phyloP scores from a whole-genome alignment of 2,329 filamentous ascomycete genomes.

The Aaosphaeria arxii region DNA sequence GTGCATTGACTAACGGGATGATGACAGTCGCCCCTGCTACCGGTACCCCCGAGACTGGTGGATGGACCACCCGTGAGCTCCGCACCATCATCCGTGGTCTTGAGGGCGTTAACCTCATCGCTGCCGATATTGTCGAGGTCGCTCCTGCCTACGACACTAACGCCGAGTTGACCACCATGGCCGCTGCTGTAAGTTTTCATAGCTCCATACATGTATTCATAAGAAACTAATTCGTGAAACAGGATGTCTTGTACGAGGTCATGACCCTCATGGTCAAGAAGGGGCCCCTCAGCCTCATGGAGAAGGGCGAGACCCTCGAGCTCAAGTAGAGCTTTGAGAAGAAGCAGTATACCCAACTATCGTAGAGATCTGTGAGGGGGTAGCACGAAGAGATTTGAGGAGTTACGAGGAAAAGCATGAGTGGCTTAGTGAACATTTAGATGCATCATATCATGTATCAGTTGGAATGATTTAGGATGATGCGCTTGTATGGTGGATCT shows the following conservation, averaged over 20 bases:
- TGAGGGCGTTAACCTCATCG: slow-evolving; percentile 67
- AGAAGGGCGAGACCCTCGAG: slow-evolving; percentile 24
- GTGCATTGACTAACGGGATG: neutral
- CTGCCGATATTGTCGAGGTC: slow-evolving; percentile 71
- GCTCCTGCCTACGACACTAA: slow-evolving; percentile 72
- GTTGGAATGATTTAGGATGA: no score
- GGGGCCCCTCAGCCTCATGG: slow-evolving; percentile 58
- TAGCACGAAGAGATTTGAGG: neutral
- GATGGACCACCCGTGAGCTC: slow-evolving; percentile 72
- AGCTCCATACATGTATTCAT: neutral
- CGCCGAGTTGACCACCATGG: slow-evolving; percentile 71
- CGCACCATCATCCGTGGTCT: slow-evolving; percentile 68
- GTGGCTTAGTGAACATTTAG: no score
- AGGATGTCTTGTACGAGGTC: slow-evolving; percentile 69
- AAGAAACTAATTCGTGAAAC: neutral
- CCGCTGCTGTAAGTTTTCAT: slow-evolving; percentile 52
- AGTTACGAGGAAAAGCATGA: no score
- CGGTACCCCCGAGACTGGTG: slow-evolving; percentile 72
- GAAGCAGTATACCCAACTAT: neutral
- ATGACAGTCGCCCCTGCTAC: slow-evolving; percentile 64
- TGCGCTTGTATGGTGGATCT: no score
- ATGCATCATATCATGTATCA: no score
- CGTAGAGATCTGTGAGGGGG: no score
- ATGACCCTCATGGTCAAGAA: slow-evolving; percentile 82
- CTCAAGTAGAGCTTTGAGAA: slow-evolving; percentile 9